Evolutionary conservation across 768 basidiomycete species (phyloP), one percentile per base, ranked within the genome.

Genomic region (Mycena indigotica): DNA sequence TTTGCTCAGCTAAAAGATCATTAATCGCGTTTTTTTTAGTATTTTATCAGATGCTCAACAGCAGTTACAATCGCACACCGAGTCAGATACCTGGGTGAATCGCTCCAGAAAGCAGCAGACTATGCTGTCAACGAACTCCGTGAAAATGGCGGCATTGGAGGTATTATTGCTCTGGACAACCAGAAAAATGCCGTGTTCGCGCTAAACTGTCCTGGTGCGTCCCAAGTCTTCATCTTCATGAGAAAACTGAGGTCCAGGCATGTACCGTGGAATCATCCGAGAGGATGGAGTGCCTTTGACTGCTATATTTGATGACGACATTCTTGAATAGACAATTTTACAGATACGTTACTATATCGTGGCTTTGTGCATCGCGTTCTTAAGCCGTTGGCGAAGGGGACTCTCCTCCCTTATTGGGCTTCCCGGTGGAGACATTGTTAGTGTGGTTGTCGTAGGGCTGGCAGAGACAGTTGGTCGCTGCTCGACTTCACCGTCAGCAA

Each of bases 221-320:
- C n/a, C n/a, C n/a, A n/a, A n/a, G n/a, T n/a, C n/a, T n/a, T n/a
- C n/a, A n/a, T n/a, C n/a, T n/a, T n/a, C n/a, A n/a, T n/a, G n/a
- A n/a, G n/a, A n/a, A n/a, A n/a, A n/a, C n/a, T n/a, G n/a, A n/a
- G n/a, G n/a, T n/a, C n/a, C n/a, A n/a, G 89, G 91, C 6, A 93
- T 93, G 91, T 93, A 91, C 67, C 81, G 91, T 26, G 91, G 91
- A 5, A 77, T 91, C 16, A 84, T 92, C 29, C 74, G 79, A 41
- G 74, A 78, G 60, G 88, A 93, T 57, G 91, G 90, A 10, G 68
- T 84, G 6, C 79, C 89, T 0, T 82, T 82, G 70, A 89, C 87
- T 0, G 91, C 90, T 12, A 90, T 93, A 52, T 93, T 93, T 70
- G 73, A 73, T 19, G 89, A 91, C 60, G 91, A 93, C 48, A 75